Evolutionary conservation across 176 grass and related monocot species (phyloP), one percentile per base, ranked within the genome.

Genomic region (Puya raimondii): DNA sequence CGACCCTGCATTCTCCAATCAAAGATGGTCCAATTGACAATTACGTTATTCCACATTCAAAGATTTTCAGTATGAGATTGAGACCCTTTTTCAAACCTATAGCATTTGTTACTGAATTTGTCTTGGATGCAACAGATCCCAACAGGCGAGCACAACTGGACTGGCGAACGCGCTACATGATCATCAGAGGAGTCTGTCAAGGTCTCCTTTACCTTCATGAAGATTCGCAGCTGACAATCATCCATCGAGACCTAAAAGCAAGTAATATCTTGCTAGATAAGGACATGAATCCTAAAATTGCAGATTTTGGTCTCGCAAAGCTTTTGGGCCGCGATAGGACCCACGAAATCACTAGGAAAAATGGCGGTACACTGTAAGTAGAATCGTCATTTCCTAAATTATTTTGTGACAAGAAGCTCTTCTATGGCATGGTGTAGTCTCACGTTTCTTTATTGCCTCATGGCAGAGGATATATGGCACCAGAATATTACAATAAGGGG

Each of bases 281-380:
- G 0, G 76, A 86, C 11, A 90, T 90, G 87, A 90, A 74, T 42
- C 87, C 87, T 51, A 90, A 90, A 74, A 90, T 90, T 29, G 81
- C 84, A 0, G 88, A 91, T 14, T 87, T 91, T 10, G 88, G 84
- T 11, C 70, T 91, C 6, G 80, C 84, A 9, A 91, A 79, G 70
- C 64, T 91, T 21, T 91, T 84, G 9, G 15, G 67, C 51, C 0
- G 67, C 1, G 84, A 79, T 1, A 5, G 17, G 0, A 83, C 80
- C n/a, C 69, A 72, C 11, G 84, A 51, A 15, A 86, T 72, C 77
- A 91, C 88, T 2, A 84, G 74, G 48, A 27, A 27, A n/a, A 87
- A 84, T 17, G 84, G 74, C 4, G 78, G 84, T 12, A 86, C 83
- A 5, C 80, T 74, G 83, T 90, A 69, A 74, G 79, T 66, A 68